Evolutionary conservation across 75 land plant genomes (phyloP).

Genomic region (Ceratopteris richardii): DNA sequence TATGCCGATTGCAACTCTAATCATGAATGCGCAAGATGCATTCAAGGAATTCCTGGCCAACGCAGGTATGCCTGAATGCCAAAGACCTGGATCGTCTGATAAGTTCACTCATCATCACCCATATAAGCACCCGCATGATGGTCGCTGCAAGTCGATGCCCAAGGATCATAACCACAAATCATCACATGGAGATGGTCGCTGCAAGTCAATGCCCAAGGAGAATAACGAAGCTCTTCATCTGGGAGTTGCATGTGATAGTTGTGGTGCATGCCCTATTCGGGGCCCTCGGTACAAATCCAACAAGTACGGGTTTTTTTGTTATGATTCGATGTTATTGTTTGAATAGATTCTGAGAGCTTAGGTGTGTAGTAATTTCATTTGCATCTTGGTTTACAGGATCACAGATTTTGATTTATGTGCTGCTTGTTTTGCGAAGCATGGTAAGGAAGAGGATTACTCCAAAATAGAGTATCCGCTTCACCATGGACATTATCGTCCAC

Average conservation of each 20-base stretch:
- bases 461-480: conserved; percentile 38
- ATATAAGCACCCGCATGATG: background rate
- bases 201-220: background rate
- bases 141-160: background rate
- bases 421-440: conserved; percentile 51
- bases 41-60: background rate
- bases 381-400: conserved; percentile 53
- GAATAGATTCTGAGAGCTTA: background rate
- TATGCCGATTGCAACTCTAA: background rate
- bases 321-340: background rate
- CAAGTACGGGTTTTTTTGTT: conserved; percentile 9
- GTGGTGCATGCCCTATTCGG: conserved; percentile 18
- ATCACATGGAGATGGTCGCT: too few relatives aligned
- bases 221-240: background rate
- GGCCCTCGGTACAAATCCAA: conserved; percentile 27
- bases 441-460: conserved; percentile 53
- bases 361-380: background rate
- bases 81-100: background rate
- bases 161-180: too few relatives aligned
- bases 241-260: conserved; percentile 19
- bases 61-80: background rate
- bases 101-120: background rate
- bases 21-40: background rate
- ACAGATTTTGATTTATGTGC: conserved; percentile 83
- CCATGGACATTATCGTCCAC: background rate